Evolutionary conservation across 2,329 filamentous ascomycete species (phyloP), one percentile per base, ranked within the genome.

Genomic region (Diaporthe ilicicola): DNA sequence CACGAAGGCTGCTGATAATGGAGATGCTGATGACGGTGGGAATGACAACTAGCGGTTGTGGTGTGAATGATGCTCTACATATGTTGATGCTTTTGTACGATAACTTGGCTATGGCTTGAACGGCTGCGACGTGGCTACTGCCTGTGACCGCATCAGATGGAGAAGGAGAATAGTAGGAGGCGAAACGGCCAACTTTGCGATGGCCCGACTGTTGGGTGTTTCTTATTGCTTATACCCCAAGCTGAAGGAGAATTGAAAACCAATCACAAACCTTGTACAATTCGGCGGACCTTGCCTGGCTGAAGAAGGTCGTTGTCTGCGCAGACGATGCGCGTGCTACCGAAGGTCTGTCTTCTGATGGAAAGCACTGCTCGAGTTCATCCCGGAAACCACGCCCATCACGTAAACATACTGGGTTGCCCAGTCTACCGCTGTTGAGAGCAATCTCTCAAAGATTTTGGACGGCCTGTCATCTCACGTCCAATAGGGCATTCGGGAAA

Each of bases 201-300:
- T 59, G 44, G 34, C 19, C 42, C 27, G 42, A 48, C 46, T 44
- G 59, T 42, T 22, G 66, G 53, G 66, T 68, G 66, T 68, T 68
- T 68, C 53, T 50, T 59, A 68, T 55, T 68, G 66, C 54, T 68
- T 68, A 68, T 68, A 68, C 66, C 66, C 66, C 66, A 44, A 68
- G 66, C 53, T 51, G 66, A 68, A 59, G 32, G 32, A 68, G 46
- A 59, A 50, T 59, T 48, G 22, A 48, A 67, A 68, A 56, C 17
- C 37, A 48, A 68, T 42, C n/a, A 37, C 44, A 19, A 19, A 48
- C 19, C 34, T 19, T n/a, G 24, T 24, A 24, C n/a, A 17, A 37
- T 4, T 44, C 10, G n/a, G n/a, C 22, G n/a, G 29, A 8, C 42
- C 8, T 10, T 19, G 59, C 19, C 19, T 24, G 29, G 19, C n/a